These are phyloP conservation scores for Phallus indusiatus DNA, from an alignment of 768 basidiomycete genomes.

Conservation along the genomic window DNA sequence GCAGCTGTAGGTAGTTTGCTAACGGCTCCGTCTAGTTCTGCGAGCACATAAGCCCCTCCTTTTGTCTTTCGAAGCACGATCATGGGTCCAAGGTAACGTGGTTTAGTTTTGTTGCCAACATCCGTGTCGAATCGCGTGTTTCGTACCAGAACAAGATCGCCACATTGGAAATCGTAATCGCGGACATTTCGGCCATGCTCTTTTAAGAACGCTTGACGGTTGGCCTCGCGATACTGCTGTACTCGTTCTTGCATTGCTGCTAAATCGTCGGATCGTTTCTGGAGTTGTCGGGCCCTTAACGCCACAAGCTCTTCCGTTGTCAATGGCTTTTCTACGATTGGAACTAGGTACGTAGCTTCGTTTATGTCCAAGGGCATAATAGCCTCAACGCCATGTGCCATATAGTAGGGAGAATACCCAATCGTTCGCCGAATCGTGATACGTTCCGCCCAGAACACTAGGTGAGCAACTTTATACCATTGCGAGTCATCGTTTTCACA, in stretches of 20 bases:
- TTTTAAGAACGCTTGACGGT: neutral
- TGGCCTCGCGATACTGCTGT: no score
- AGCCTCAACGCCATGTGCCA: constrained; percentile 1
- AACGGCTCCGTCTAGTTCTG: constrained; percentile 14
- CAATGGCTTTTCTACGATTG: neutral
- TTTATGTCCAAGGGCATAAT: neutral
- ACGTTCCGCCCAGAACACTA: constrained; percentile 7
- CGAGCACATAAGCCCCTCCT: constrained; percentile 10
- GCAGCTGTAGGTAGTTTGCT: constrained; percentile 6
- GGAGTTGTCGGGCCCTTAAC: neutral
- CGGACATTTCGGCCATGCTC: constrained; percentile 13
- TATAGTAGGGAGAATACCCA: neutral
- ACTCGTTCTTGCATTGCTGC: neutral
- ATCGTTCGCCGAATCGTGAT: neutral
- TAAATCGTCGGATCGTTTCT: neutral
- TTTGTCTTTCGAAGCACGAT: constrained; percentile 21
- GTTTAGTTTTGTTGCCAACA: constrained; percentile 21
- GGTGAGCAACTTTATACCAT: constrained; percentile 1
- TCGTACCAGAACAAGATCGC: constrained; percentile 25
- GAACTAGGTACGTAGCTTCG: constrained; percentile 3
- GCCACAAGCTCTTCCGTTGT: neutral
- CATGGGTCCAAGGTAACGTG: constrained; percentile 30
- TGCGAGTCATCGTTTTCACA: neutral
- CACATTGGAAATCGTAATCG: constrained; percentile 20
- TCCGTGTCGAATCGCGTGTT: constrained; percentile 26